Evolutionary conservation across 1,284 basidiomycete species (phyloP).

Genomic region (Cryptococcus sp.): DNA sequence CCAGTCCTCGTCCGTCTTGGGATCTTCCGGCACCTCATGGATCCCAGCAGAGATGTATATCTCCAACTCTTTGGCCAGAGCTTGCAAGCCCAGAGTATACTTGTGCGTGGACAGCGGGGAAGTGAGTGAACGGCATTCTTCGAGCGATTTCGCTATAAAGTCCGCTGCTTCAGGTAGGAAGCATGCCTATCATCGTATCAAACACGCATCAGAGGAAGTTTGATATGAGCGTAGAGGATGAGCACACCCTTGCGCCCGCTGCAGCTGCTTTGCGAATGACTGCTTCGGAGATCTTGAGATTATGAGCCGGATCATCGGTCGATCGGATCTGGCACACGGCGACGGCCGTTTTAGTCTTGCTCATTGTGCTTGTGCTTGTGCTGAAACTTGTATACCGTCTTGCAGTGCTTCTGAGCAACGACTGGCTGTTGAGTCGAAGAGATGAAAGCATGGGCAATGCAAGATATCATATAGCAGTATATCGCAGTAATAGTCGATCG

Average conservation of each 20-base stretch:
- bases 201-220: background rate
- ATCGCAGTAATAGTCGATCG: no score
- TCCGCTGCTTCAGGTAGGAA: conserved; percentile 59
- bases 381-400: no score
- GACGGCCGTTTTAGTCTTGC: conserved; percentile 23
- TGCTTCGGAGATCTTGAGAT: conserved; percentile 42
- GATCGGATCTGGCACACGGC: conserved; percentile 46
- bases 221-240: background rate
- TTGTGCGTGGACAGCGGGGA: conserved; percentile 36
- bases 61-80: conserved; percentile 48
- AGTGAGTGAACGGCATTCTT: conserved; percentile 40
- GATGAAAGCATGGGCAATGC: no score
- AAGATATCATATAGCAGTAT: no score
- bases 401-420: no score
- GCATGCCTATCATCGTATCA: conserved; percentile 35
- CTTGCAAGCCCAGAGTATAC: conserved; percentile 47
- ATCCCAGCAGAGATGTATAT: conserved; percentile 56
- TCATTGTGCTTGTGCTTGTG: no score
- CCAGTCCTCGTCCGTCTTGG: conserved; percentile 32
- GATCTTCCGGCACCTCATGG: conserved; percentile 54
- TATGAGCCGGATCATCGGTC: conserved; percentile 44
- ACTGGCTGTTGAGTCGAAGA: no score
- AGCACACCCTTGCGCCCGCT: conserved; percentile 52
- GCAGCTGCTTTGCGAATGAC: conserved; percentile 53
- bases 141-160: conserved; percentile 55